phyloP scores from a whole-genome alignment of 1,284 basidiomycete species.

The Cryptococcus jaspeensis region DNA sequence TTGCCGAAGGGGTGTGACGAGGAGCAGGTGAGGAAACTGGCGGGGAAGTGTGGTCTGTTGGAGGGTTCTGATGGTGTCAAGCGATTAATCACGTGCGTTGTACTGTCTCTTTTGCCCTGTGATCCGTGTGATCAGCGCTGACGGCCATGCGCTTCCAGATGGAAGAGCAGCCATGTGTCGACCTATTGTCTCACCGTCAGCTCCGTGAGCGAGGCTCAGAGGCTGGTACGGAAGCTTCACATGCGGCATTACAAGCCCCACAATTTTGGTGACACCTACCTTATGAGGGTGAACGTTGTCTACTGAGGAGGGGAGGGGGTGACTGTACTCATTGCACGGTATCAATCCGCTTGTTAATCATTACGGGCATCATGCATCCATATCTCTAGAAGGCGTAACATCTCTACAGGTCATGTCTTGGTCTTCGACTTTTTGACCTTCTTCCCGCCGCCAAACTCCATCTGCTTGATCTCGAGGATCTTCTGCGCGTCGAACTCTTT shows the following conservation, averaged over 20 bases:
- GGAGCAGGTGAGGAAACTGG: slow-evolving; percentile 9
- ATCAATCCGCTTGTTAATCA: too few relatives aligned
- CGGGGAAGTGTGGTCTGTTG: slow-evolving; percentile 14
- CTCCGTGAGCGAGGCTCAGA: slow-evolving; percentile 28
- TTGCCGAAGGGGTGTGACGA: slow-evolving; percentile 12
- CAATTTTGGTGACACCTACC: slow-evolving; percentile 16
- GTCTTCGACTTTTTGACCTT: slow-evolving; percentile 37
- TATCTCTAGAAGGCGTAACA: too few relatives aligned
- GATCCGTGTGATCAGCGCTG: neutral
- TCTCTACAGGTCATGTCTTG: slow-evolving; percentile 5
- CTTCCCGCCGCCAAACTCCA: slow-evolving; percentile 51
- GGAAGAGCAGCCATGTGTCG: slow-evolving; percentile 14
- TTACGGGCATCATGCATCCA: too few relatives aligned
- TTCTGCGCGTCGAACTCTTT: slow-evolving; percentile 46
- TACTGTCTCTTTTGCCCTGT: neutral
- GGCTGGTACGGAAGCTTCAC: slow-evolving; percentile 25
- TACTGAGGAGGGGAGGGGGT: slow-evolving; percentile 10
- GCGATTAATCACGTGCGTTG: slow-evolving; percentile 20
- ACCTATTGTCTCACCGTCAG: slow-evolving; percentile 26
- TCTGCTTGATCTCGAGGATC: slow-evolving; percentile 48
- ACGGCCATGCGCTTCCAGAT: slow-evolving; percentile 1
- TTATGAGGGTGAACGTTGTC: slow-evolving; percentile 28
- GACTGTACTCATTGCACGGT: too few relatives aligned
- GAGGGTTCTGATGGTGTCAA: slow-evolving; percentile 8
- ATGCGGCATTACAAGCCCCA: slow-evolving; percentile 22